Base-by-base conservation (phyloP, 352 stramenopile genomes). In the Phytophthora foliorum region DNA sequence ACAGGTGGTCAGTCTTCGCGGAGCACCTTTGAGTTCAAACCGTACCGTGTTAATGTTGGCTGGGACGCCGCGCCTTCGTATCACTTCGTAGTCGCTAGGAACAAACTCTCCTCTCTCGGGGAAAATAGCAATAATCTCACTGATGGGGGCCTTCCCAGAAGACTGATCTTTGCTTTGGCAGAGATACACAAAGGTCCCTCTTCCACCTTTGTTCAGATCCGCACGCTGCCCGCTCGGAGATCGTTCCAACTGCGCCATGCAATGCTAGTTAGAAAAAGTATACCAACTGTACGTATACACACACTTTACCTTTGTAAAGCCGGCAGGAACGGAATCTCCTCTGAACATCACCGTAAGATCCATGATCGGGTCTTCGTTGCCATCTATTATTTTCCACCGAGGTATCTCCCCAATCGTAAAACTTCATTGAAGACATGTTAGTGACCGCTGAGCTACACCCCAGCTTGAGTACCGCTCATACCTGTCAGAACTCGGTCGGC, bases 331-430 rank as follows among this genome's bases (percentile, higher is more conserved):
- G 2, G 75, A 61, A 29, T 96, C 89, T 17, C 89, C 86, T 32
- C 81, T 91, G 42, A 93, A 94, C 16, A 94, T 93, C 46, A 93
- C 87, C 1, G 77, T 79, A 21, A 96, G 63, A 44, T 96, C 85
- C 0, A 75, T 91, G 36, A 94, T 89, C 10, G 87, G 77, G 19
- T 55, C 44, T 52, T 90, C 71, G 4, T 90, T 78, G 6, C 42
- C 68, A 7, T 90, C 74, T 14, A 79, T 61, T 25, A 66, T 74
- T 54, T 85, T 86, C 86, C 86, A 92, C 1, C 78, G 82, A 2
- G 72, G 70, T 3, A 55, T 44, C 3, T 67, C 59, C 29, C 39
- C 51, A 14, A 27, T 24, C 25, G 36, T 34, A 25, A 17, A 3
- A 45, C 63, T 81, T 24, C 41, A 25, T 9, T 38, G 19, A 46